Base-by-base conservation (phyloP, 805 yeast genomes). In the Candida wancherniae region DNA sequence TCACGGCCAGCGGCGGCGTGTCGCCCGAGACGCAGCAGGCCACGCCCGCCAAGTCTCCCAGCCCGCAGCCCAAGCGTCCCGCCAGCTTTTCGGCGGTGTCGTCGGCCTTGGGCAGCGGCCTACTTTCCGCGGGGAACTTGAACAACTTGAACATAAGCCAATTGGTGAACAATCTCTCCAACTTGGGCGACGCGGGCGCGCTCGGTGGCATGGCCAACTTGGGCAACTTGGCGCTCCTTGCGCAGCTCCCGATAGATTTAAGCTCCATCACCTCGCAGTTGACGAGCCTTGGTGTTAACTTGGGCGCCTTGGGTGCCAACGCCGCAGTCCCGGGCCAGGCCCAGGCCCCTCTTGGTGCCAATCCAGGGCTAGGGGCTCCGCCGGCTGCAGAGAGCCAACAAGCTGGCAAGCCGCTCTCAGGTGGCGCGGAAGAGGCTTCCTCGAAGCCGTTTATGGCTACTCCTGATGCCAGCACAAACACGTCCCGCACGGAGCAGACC, bases 91-190 rank as follows among this genome's bases (percentile, higher is more conserved):
- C 33, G 23, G 25, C 28, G 26, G 19, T 31, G 9, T 31, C 45
- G 21, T 19, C 41, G 10, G 33, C 32, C 12, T 19, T 35, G 23
- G 40, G 41, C 19, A 31, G 26, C 22, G 44, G 42, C 8, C 43
- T 51, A 15, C 39, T 52, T 11, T 38, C 40, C 16, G 56, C 56
- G 1, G 70, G 69, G 5, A 63, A 63, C 42, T 44, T 65, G 35
- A 63, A 64, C 41, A 65, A 65, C 40, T 44, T 65, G 36, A 65
- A 63, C 38, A 41, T 65, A 33, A 60, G 69, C 31, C 69, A 63
- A 31, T 51, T 65, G 34, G 68, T 65, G 6, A 59, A 64, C 43
- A 61, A 61, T 36, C 47, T 65, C 22, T 52, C 62, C 17, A 59
- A 58, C 11, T 30, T 59, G 10, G 59, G 63, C 10, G 66, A 63